Base-by-base conservation (phyloP, 2,329 filamentous ascomycete species). In the Lasiodiplodia hormozganensis region DNA sequence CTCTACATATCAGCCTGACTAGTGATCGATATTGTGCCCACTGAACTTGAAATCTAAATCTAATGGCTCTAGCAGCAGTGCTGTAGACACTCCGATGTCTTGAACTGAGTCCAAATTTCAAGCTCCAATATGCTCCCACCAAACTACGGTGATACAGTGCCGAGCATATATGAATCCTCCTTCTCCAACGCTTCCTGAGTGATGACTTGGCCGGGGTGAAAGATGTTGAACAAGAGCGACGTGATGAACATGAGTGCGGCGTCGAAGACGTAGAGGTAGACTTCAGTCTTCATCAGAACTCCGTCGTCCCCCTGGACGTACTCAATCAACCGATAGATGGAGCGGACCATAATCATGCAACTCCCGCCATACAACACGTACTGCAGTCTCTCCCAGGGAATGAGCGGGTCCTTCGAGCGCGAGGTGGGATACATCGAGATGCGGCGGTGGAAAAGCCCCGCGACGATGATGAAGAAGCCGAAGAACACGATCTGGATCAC, bases 231-330 rank as follows among this genome's bases (percentile, higher is more conserved):
- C 34, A 83, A 62, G 0, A 76, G 68, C 74, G 85, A 79, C 2
- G 83, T 82, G 3, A 76, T 7, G 47, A 80, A 72, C 82, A 85
- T 85, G 12, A 82, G 76, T 1, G 76, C 69, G 6, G 82, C 80
- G 76, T 86, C 84, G 68, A 86, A 83, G 21, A 82, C 74, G 71
- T 85, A 85, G 4, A 85, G 68, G 23, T 77, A 84, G 66, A 78
- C 77, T 75, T 86, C 85, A 51, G 81, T 78, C 16, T 73, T 70
- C 51, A 84, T 73, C 8, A 87, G 71, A 57, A 78, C 81, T 1
- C 85, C 85, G 25, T 76, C 71, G 28, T 79, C 76, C 1, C 85
- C 84, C 71, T 81, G 73, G 0, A 76, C 70, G 69, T 84, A 87
- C 75, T 87, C 85, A 4, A 81, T 73, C 11, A 86, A 76, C 34